Conservation (phyloP, 164 flowering plant species). For the Liriodendron chinense region DNA sequence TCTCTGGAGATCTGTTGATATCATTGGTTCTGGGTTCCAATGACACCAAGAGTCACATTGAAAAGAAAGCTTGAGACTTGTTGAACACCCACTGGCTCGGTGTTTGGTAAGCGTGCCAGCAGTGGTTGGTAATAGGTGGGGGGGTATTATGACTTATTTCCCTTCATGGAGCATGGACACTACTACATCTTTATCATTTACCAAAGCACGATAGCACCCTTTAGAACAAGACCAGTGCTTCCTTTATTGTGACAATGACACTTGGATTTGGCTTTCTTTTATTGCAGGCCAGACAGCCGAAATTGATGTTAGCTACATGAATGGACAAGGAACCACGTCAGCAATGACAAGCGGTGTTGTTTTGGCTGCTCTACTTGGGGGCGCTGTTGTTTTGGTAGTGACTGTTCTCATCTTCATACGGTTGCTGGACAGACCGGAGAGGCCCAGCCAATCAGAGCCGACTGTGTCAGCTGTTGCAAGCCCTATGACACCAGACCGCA, state of each 20-base stretch:
- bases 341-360: constrained; percentile 11
- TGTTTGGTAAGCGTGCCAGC: too few relatives aligned
- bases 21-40: too few relatives aligned
- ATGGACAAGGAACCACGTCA: constrained; percentile 25
- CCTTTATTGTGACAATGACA: background rate
- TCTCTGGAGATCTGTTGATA: too few relatives aligned
- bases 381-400: constrained; percentile 24
- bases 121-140: too few relatives aligned
- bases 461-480: constrained; percentile 23
- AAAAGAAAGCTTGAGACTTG: too few relatives aligned
- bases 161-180: too few relatives aligned
- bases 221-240: background rate
- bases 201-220: background rate
- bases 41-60: too few relatives aligned
- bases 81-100: too few relatives aligned
- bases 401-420: constrained; percentile 23
- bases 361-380: constrained; percentile 26
- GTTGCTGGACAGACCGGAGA: constrained; percentile 32
- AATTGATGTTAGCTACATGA: constrained; percentile 52
- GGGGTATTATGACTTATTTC: too few relatives aligned
- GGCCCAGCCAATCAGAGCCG: constrained; percentile 21
- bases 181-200: background rate
- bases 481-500: constrained; percentile 52
- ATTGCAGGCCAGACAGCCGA: constrained; percentile 69
- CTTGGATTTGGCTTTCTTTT: background rate